Evolutionary conservation across 139 green algal species (phyloP).

Genomic region (Microglena sp.): DNA sequence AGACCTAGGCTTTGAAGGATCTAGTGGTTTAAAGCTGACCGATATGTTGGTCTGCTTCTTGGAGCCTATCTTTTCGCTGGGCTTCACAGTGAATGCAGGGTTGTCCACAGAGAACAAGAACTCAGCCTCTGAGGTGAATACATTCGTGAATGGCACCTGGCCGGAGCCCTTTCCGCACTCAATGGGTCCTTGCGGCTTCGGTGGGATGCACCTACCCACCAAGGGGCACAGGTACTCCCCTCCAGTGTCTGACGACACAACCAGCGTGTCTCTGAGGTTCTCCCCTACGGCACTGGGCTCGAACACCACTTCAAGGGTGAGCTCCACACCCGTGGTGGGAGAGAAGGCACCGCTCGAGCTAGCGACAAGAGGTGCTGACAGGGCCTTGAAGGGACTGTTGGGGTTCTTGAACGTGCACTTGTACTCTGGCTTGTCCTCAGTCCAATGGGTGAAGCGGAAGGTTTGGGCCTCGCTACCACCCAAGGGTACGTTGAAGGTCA

Average conservation of each 20-base stretch:
- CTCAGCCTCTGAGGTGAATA: conserved; percentile 52
- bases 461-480: conserved; percentile 48
- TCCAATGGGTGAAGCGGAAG: conserved; percentile 66
- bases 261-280: conserved; percentile 45
- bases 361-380: background rate
- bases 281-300: conserved; percentile 59
- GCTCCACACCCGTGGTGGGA: conserved; percentile 29
- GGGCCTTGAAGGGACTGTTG: conserved; percentile 8
- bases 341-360: conserved; percentile 11
- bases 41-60: conserved; percentile 56
- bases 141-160: conserved; percentile 60
- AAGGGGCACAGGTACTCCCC: conserved; percentile 61
- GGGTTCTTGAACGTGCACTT: conserved; percentile 42
- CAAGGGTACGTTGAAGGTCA: conserved; percentile 60
- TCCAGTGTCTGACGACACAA: conserved; percentile 33
- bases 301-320: conserved; percentile 58
- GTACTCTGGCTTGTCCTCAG: conserved; percentile 61
- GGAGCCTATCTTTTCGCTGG: conserved; percentile 40
- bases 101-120: conserved; percentile 68
- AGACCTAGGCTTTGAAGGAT: conserved; percentile 12
- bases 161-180: conserved; percentile 40
- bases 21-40: conserved; percentile 44
- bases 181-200: conserved; percentile 66
- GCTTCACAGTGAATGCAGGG: conserved; percentile 52
- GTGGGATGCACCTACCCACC: conserved; percentile 50